Percentiles rank a stretch among this genome's conserved stretches.
Evolutionary conservation across 805 yeast species (phyloP).

Genomic region (Myxozyma geophila): DNA sequence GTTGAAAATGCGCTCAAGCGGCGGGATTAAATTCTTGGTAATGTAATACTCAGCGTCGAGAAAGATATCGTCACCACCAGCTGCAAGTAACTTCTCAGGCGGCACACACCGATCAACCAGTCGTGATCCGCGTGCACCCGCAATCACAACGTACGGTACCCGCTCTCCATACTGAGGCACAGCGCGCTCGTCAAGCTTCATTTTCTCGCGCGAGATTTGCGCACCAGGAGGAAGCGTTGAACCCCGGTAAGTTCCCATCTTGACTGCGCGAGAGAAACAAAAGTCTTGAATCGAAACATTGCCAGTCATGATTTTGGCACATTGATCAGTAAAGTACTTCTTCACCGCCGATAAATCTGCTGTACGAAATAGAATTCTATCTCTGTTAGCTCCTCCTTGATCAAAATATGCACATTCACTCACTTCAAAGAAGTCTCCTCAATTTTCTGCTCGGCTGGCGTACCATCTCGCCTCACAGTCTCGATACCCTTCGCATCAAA

Average conservation of each 20-base stretch:
- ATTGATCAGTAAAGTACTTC: conserved; percentile 64
- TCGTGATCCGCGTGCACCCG: conserved; percentile 58
- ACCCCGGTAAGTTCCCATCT: conserved; percentile 75
- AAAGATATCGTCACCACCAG: conserved; percentile 44
- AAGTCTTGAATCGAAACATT: conserved; percentile 76
- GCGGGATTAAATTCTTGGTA: conserved; percentile 81
- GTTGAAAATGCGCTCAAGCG: conserved; percentile 81
- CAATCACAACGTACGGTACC: conserved; percentile 81
- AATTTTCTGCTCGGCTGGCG: conserved; percentile 86
- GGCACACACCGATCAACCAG: conserved; percentile 78
- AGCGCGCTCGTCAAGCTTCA: conserved; percentile 67
- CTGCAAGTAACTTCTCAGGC: conserved; percentile 69
- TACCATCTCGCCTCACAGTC: conserved; percentile 92
- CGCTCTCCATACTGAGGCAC: conserved; percentile 90
- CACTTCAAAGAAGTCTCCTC: conserved; percentile 63
- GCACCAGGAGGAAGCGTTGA: conserved; percentile 89
- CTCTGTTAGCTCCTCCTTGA: not conserved
- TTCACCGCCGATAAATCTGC: conserved; percentile 73
- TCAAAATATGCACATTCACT: not conserved
- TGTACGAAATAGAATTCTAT: conserved; percentile 68
- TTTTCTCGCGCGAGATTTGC: conserved; percentile 65
- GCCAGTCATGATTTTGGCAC: conserved; percentile 65
- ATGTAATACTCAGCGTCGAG: conserved; percentile 88
- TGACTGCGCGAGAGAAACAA: conserved; percentile 89
- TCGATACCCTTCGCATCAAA: conserved; percentile 98